Evolutionary conservation across 139 green algal species (phyloP).

Genomic region (Zygnema circumcarinatum): DNA sequence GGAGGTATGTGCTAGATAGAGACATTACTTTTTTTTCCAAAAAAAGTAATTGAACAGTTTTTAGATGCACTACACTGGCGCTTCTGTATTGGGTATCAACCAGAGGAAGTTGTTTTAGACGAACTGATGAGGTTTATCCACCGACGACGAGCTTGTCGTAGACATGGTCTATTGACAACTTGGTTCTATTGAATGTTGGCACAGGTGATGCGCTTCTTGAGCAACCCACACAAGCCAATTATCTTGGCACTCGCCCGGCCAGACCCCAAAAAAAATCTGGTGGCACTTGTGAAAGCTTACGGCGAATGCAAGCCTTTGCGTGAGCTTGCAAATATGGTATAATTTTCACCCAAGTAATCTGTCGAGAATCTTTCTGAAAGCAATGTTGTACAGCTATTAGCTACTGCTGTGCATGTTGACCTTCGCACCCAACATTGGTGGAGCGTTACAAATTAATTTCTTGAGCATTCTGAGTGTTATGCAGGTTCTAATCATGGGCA

Average conservation of each 20-base stretch:
- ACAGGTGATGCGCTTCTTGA: slow-evolving; percentile 82
- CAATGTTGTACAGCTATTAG: not conserved
- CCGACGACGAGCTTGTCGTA: too few species aligned
- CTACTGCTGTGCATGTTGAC: not conserved
- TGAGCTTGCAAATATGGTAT: slow-evolving; percentile 88
- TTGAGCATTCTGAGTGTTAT: not conserved
- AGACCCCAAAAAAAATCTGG: slow-evolving; percentile 97
- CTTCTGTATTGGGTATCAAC: too few species aligned
- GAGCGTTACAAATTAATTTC: not conserved
- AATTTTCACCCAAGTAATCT: not conserved
- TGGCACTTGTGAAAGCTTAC: slow-evolving; percentile 85
- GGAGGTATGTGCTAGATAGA: too few species aligned
- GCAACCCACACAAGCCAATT: slow-evolving; percentile 90
- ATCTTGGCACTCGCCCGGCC: slow-evolving; percentile 91
- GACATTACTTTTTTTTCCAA: too few species aligned
- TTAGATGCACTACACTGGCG: too few species aligned
- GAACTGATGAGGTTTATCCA: too few species aligned
- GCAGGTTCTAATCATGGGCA: slow-evolving; percentile 88
- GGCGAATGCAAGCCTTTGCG: slow-evolving; percentile 77
- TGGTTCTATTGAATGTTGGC: too few species aligned
- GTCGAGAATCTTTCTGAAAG: not conserved
- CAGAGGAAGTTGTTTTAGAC: too few species aligned
- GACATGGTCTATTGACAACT: too few species aligned
- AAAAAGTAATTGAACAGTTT: too few species aligned
- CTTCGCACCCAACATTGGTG: not conserved